Evolutionary conservation across 1,139 yeast species (phyloP).

Genomic region (Zygotorulaspora mrakii): DNA sequence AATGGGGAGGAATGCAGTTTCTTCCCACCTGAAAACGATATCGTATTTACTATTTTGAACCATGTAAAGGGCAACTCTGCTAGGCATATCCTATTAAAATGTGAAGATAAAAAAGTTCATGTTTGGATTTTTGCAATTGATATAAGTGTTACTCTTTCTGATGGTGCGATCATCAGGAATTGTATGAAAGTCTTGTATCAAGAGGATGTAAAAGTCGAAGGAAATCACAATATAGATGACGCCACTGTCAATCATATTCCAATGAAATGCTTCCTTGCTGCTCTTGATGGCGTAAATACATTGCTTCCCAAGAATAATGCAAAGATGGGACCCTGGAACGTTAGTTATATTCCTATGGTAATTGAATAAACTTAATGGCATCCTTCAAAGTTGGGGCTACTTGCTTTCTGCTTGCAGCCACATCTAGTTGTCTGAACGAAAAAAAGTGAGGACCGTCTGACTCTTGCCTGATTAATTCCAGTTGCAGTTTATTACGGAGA

Average conservation of each 20-base stretch:
- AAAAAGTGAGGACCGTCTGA: neutral
- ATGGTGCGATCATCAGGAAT: slow-evolving; percentile 10
- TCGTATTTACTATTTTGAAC: slow-evolving; percentile 23
- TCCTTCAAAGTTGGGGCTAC: slow-evolving; percentile 57
- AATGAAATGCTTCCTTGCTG: slow-evolving; percentile 16
- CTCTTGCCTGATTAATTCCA: slow-evolving; percentile 24
- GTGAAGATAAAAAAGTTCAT: slow-evolving; percentile 11
- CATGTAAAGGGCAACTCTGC: slow-evolving; percentile 24
- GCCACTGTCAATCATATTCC: slow-evolving; percentile 15
- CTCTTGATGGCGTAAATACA: slow-evolving; percentile 11
- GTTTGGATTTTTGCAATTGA: slow-evolving; percentile 33
- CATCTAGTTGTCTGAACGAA: slow-evolving; percentile 49
- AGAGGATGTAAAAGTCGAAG: slow-evolving; percentile 4
- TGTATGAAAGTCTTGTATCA: slow-evolving; percentile 29
- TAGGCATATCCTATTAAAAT: slow-evolving; percentile 22
- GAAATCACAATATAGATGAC: slow-evolving; percentile 22
- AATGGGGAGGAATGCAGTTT: slow-evolving; percentile 5
- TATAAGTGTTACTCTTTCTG: slow-evolving; percentile 18
- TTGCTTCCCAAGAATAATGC: slow-evolving; percentile 15
- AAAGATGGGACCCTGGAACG: slow-evolving; percentile 24
- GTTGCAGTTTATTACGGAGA: slow-evolving; percentile 38
- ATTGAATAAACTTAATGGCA: slow-evolving; percentile 18
- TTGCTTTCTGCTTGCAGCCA: slow-evolving; percentile 72
- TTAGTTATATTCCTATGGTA: slow-evolving; percentile 20
- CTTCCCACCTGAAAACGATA: slow-evolving; percentile 24